Evolutionary conservation across 805 yeast species (phyloP).

Genomic region (Nakazawaea ishiwadae): DNA sequence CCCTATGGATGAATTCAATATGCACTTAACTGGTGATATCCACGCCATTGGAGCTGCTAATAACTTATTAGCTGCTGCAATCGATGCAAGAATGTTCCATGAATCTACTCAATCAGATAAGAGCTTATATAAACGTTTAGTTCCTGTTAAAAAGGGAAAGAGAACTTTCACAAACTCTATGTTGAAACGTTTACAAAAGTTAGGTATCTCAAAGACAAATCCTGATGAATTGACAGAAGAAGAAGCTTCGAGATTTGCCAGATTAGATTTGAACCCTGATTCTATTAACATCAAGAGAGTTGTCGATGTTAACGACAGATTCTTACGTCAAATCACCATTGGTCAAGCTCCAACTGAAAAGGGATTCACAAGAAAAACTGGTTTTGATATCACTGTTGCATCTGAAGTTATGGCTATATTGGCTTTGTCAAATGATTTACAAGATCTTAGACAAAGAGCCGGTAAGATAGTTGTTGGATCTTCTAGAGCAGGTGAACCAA

Average conservation of each 20-base stretch:
- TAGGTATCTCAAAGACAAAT: conserved; percentile 64
- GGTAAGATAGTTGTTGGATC: conserved; percentile 75
- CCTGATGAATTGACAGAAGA: conserved; percentile 71
- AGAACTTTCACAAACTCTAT: conserved; percentile 65
- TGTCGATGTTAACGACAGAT: conserved; percentile 80
- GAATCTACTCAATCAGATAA: conserved; percentile 71
- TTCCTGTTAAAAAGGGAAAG: conserved; percentile 68
- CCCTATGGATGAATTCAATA: conserved; percentile 85
- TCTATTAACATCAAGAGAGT: conserved; percentile 81
- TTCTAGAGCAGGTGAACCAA: conserved; percentile 62
- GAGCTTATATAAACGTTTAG: conserved; percentile 68
- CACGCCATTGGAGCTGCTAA: conserved; percentile 83
- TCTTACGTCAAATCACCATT: conserved; percentile 70
- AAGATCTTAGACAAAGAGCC: conserved; percentile 69
- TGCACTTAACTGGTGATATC: conserved; percentile 83
- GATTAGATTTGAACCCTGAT: conserved; percentile 73
- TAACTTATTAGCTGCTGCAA: conserved; percentile 78
- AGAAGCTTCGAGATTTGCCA: conserved; percentile 59
- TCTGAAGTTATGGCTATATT: conserved; percentile 83
- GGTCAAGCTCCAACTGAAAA: conserved; percentile 82
- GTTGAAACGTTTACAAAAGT: conserved; percentile 60
- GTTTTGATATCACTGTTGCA: conserved; percentile 82
- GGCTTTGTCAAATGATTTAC: conserved; percentile 65
- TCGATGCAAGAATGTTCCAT: conserved; percentile 83
- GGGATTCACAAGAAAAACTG: conserved; percentile 67